Conservation (phyloP, 2,329 filamentous ascomycete species). For the Ophiostoma ips region DNA sequence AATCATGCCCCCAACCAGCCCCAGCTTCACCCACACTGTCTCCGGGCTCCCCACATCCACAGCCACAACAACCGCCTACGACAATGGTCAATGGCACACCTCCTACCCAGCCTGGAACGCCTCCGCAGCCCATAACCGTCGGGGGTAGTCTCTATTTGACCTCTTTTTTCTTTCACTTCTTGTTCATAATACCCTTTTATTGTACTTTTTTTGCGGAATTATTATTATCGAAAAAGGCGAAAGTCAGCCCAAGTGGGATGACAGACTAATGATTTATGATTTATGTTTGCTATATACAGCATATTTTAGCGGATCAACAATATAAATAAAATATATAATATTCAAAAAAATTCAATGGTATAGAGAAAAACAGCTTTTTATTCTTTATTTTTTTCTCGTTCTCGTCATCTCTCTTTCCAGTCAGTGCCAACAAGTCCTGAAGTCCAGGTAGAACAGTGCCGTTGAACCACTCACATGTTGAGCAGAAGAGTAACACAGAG, state of each 20-base stretch:
- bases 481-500: too few relatives aligned
- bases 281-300: too few relatives aligned
- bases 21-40: neutral
- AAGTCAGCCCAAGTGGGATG: neutral
- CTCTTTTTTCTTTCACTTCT: neutral
- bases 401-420: too few relatives aligned
- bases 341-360: too few relatives aligned
- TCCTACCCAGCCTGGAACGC: conserved; percentile 31
- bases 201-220: too few relatives aligned
- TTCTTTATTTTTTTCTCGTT: too few relatives aligned
- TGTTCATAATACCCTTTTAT: neutral
- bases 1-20: neutral
- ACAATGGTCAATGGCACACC: conserved; percentile 33
- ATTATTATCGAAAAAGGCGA: neutral
- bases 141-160: neutral
- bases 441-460: too few relatives aligned
- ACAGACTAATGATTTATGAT: neutral
- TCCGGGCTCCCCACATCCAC: neutral
- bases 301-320: too few relatives aligned
- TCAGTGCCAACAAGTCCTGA: too few relatives aligned
- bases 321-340: too few relatives aligned
- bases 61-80: conserved; percentile 18
- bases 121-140: conserved; percentile 15
- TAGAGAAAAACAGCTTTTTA: too few relatives aligned
- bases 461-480: too few relatives aligned